Conservation (phyloP, 1,139 yeast genomes). For the Torulaspora pretoriensis region DNA sequence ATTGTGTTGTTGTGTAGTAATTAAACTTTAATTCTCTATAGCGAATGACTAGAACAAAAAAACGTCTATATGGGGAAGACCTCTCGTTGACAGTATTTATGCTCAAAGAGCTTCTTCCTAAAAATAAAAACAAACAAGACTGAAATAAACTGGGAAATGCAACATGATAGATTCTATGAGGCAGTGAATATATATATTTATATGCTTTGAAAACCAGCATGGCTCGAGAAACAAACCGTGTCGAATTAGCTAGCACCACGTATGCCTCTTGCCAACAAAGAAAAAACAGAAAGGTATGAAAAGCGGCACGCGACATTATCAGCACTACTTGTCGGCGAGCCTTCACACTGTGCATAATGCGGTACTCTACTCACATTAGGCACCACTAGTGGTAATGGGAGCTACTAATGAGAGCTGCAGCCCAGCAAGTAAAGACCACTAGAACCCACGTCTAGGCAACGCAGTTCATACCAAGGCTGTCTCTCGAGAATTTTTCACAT, state of each 20-base stretch:
- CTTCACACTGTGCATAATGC: neutral
- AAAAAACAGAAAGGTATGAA: conserved; percentile 2
- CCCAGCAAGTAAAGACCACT: neutral
- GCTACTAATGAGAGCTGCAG: neutral
- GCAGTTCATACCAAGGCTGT: too few relatives aligned
- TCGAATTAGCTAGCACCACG: neutral
- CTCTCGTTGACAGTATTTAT: conserved; percentile 3
- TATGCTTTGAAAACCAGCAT: neutral
- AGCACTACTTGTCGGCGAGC: neutral
- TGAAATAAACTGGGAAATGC: neutral
- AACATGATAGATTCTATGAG: neutral
- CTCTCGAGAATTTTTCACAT: neutral
- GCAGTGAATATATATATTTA: neutral
- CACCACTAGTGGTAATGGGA: too few relatives aligned
- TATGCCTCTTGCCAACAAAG: neutral
- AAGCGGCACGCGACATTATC: neutral
- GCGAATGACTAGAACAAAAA: conserved; percentile 10
- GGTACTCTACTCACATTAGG: neutral
- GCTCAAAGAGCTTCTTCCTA: conserved; percentile 6
- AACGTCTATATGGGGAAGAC: neutral
- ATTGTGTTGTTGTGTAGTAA: conserved; percentile 38
- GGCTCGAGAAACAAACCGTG: neutral
- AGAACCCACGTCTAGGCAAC: neutral
- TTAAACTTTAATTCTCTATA: conserved; percentile 1
- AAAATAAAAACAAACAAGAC: neutral